Conservation (phyloP, 1,139 yeast genomes). For the Protomyces pachydermus region DNA sequence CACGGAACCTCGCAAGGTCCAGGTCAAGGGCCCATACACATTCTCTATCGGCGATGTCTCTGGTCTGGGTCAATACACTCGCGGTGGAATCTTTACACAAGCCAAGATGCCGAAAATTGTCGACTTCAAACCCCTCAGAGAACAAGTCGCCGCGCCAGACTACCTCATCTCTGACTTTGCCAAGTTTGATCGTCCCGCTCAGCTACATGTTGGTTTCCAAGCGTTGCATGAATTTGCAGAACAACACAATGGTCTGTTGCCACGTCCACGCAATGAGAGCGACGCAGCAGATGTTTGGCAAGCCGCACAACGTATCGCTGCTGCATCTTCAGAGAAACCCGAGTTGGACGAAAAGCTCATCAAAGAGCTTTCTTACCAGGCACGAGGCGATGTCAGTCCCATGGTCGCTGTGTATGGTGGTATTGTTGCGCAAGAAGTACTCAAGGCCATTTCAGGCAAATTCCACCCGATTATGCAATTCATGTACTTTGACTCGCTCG, state of each 20-base stretch:
- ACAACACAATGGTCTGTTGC: constrained; percentile 59
- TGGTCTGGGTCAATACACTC: constrained; percentile 57
- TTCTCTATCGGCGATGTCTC: constrained; percentile 57
- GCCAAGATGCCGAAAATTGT: constrained; percentile 73
- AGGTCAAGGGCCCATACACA: constrained; percentile 90
- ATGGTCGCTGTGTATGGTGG: constrained; percentile 91
- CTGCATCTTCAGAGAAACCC: constrained; percentile 54
- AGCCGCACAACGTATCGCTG: constrained; percentile 56
- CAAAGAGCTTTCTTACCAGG: constrained; percentile 71
- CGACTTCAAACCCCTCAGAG: constrained; percentile 57
- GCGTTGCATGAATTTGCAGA: constrained; percentile 73
- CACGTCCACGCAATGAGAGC: constrained; percentile 67
- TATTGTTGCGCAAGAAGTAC: constrained; percentile 89
- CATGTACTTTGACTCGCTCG: constrained; percentile 89
- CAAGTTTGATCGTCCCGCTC: constrained; percentile 86
- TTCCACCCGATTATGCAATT: constrained; percentile 87
- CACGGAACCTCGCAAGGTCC: constrained; percentile 66
- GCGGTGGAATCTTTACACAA: constrained; percentile 88
- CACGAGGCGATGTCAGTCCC: constrained; percentile 89
- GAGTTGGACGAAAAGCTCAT: constrained; percentile 62
- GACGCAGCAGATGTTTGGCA: constrained; percentile 68
- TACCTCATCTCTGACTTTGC: constrained; percentile 80
- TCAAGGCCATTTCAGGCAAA: constrained; percentile 91
- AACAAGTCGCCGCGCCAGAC: constrained; percentile 73
- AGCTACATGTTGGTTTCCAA: constrained; percentile 85